Evolutionary conservation across 805 yeast species (phyloP).

Genomic region (Myxozyma neotropica): DNA sequence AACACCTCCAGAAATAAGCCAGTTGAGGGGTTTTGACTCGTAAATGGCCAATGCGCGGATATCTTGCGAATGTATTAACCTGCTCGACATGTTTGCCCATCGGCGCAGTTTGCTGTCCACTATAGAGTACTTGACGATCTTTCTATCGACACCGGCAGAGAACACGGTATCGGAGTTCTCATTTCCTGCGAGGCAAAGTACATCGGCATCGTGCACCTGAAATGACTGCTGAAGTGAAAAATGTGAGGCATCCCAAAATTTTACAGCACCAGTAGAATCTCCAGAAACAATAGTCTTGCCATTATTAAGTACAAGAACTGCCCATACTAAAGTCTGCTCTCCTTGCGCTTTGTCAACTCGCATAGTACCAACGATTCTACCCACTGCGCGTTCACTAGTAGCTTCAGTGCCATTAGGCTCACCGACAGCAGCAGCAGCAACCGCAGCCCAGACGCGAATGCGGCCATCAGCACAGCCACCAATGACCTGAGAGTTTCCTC

Average conservation of each 20-base stretch:
- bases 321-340: conserved; percentile 92
- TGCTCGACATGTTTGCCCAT: conserved; percentile 77
- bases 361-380: conserved; percentile 79
- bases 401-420: conserved; percentile 13
- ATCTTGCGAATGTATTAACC: conserved; percentile 75
- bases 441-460: conserved; percentile 75
- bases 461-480: conserved; percentile 98
- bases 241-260: conserved; percentile 85
- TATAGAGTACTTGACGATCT: conserved; percentile 70
- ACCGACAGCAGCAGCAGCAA: conserved; percentile 39
- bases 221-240: conserved; percentile 80
- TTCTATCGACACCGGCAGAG: conserved; percentile 92
- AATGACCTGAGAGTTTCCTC: conserved; percentile 60
- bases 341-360: conserved; percentile 86
- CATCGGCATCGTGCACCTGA: conserved; percentile 88
- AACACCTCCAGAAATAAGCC: conserved; percentile 81
- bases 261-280: conserved; percentile 92
- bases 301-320: conserved; percentile 63
- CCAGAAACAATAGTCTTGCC: conserved; percentile 85
- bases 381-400: conserved; percentile 43
- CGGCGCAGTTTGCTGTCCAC: conserved; percentile 49
- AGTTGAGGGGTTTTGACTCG: conserved; percentile 49
- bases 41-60: conserved; percentile 35
- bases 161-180: conserved; percentile 64
- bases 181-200: conserved; percentile 69